Conservation (phyloP, 768 basidiomycete species). For the Pluteus cervinus region DNA sequence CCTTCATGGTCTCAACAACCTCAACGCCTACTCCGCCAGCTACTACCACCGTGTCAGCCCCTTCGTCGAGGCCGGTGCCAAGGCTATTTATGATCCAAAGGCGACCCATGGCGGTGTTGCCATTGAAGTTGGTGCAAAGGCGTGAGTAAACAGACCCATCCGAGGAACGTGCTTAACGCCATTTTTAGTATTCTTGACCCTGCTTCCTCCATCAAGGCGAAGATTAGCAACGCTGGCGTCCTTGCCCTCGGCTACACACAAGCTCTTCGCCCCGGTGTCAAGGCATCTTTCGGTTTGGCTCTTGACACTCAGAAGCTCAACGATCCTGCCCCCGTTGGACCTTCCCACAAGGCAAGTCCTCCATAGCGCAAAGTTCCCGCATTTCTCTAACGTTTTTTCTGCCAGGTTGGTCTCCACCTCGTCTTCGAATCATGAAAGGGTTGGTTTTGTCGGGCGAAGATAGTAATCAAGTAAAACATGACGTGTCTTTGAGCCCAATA, state of each 20-base stretch:
- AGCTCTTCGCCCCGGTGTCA: slow-evolving; percentile 88
- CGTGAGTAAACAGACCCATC: slow-evolving; percentile 54
- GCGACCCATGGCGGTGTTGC: slow-evolving; percentile 78
- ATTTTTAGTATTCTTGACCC: slow-evolving; percentile 72
- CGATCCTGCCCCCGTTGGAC: slow-evolving; percentile 55
- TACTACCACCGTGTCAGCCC: slow-evolving; percentile 96
- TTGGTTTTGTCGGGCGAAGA: slow-evolving; percentile 24
- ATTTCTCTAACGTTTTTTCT: not conserved
- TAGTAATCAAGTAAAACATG: no score
- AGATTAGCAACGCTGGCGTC: slow-evolving; percentile 96
- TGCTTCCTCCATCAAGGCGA: slow-evolving; percentile 93
- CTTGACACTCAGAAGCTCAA: slow-evolving; percentile 92
- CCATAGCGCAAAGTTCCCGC: not conserved
- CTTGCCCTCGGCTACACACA: slow-evolving; percentile 91
- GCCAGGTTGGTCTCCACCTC: slow-evolving; percentile 68
- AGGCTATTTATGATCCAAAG: slow-evolving; percentile 95
- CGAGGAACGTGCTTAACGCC: no score
- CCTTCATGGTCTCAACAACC: slow-evolving; percentile 90
- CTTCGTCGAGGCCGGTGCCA: slow-evolving; percentile 93
- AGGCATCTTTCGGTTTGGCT: slow-evolving; percentile 89
- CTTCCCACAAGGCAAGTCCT: slow-evolving; percentile 66
- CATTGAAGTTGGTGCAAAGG: slow-evolving; percentile 94
- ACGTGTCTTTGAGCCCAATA: no score
- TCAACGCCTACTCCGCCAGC: slow-evolving; percentile 88
- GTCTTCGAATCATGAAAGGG: slow-evolving; percentile 63